Base-by-base conservation (phyloP, 768 basidiomycete genomes). In the Boletus subcaerulescens region DNA sequence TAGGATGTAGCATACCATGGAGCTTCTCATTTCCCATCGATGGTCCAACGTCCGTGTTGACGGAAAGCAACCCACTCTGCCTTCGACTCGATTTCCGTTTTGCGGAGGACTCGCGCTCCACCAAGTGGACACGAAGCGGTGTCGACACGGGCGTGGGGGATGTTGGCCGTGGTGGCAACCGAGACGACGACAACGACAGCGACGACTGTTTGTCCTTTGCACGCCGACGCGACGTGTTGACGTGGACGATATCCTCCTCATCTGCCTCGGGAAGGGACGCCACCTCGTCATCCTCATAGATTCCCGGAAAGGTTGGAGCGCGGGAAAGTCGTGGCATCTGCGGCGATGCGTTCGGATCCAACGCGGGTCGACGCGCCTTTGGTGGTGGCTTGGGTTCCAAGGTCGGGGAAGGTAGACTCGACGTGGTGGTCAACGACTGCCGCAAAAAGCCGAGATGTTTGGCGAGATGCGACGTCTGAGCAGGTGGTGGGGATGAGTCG, bases 401-500 rank as follows among this genome's bases (percentile, higher is more conserved):
- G 6, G 69, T 66, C 8, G 76, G 74, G 14, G 80, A 75, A 24
- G 74, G 62, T 29, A 64, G 55, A 17, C 61, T 38, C 50, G 66
- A 55, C 52, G 72, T 51, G 41, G 84, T 77, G 64, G 77, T 77
- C 60, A 85, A 74, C 8, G 85, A 80, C 59, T 86, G 79, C 50
- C 89, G 86, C 42, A 91, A 77, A 48, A 80, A 76, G 26, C 72
- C 75, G 38, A 91, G 74, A 43, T 86, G 87, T 67, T 85, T 84
- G 56, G 85, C 80, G 59, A 92, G 76, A 59, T 71, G 79, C 35
- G 76, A 74, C 18, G 83, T 78, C 85, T 87, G 50, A 50, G 29
- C 44, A 39, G 31, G 49, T 40, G 26, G 26, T 29, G 29, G 24
- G 43, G 35, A 40, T 57, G 43, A 54, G 22, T 33, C 29, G 29